Evolutionary conservation across 768 basidiomycete genomes (phyloP).

Genomic region (Krasilnikovozyma curviuscula): DNA sequence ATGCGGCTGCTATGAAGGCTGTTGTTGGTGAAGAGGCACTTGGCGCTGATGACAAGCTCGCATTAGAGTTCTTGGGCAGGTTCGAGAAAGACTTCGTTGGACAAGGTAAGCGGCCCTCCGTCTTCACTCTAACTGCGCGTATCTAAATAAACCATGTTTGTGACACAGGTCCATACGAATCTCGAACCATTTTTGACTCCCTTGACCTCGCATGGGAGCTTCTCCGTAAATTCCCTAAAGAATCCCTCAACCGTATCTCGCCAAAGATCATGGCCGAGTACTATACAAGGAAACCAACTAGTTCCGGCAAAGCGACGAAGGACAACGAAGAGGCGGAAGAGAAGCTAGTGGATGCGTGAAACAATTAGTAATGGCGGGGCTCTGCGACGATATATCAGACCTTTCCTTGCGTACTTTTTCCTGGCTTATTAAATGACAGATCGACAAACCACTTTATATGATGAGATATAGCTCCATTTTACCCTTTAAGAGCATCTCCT

Average conservation of each 20-base stretch:
- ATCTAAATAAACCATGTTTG: background rate
- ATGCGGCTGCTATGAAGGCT: slow-evolving; percentile 91
- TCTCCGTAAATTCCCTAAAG: slow-evolving; percentile 94
- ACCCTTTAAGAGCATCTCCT: no score
- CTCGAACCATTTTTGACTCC: slow-evolving; percentile 88
- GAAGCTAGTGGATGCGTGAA: slow-evolving; percentile 19
- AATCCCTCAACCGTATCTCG: slow-evolving; percentile 91
- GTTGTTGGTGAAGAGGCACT: slow-evolving; percentile 97
- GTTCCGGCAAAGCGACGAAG: slow-evolving; percentile 11
- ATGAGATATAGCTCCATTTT: no score
- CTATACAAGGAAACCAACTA: slow-evolving; percentile 14
- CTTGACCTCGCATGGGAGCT: slow-evolving; percentile 93
- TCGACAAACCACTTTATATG: no score
- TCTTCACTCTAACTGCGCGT: no score
- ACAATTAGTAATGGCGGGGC: no score
- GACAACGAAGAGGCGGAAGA: slow-evolving; percentile 13
- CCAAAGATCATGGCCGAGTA: slow-evolving; percentile 37
- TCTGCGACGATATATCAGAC: no score
- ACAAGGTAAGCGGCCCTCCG: slow-evolving; percentile 56
- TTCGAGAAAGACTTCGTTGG: slow-evolving; percentile 96
- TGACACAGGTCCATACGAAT: slow-evolving; percentile 64
- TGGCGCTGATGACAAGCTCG: slow-evolving; percentile 84
- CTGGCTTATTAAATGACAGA: no score
- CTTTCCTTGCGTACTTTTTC: no score
- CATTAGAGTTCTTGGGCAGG: slow-evolving; percentile 90